Evolutionary conservation across 805 yeast genomes (phyloP).

Genomic region (Lachancea sp.): DNA sequence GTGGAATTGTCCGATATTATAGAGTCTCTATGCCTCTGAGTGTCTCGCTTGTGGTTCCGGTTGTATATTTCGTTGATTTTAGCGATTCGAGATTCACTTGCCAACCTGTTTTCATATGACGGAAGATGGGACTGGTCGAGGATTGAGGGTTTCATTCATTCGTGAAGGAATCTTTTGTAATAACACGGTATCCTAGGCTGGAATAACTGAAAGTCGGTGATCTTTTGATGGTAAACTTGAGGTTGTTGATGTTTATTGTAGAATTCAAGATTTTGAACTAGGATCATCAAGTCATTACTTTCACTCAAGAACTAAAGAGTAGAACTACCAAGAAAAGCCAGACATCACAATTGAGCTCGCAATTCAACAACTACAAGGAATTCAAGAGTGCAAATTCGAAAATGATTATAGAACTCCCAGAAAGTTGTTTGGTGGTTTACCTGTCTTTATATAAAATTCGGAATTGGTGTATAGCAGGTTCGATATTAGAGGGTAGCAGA

Average conservation of each 20-base stretch:
- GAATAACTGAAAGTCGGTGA: too few relatives aligned
- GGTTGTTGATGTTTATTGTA: too few relatives aligned
- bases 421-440: not conserved
- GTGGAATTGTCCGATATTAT: conserved; percentile 19
- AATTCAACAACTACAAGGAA: too few relatives aligned
- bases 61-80: conserved; percentile 23
- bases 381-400: not conserved
- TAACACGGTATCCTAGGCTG: too few relatives aligned
- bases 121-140: conserved; percentile 11
- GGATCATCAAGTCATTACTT: too few relatives aligned
- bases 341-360: too few relatives aligned
- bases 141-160: conserved; percentile 13
- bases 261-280: too few relatives aligned
- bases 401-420: not conserved
- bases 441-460: not conserved
- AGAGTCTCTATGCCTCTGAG: conserved; percentile 14
- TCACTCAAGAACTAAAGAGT: too few relatives aligned
- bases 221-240: too few relatives aligned
- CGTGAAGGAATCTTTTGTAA: not conserved
- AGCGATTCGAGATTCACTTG: conserved; percentile 22
- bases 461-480: conserved; percentile 2
- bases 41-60: conserved; percentile 8
- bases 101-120: conserved; percentile 14
- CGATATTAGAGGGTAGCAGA: conserved; percentile 1
- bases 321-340: too few relatives aligned